phyloP scores from a whole-genome alignment of 2,329 filamentous ascomycete species.

The Fusarium fracticaudum region DNA sequence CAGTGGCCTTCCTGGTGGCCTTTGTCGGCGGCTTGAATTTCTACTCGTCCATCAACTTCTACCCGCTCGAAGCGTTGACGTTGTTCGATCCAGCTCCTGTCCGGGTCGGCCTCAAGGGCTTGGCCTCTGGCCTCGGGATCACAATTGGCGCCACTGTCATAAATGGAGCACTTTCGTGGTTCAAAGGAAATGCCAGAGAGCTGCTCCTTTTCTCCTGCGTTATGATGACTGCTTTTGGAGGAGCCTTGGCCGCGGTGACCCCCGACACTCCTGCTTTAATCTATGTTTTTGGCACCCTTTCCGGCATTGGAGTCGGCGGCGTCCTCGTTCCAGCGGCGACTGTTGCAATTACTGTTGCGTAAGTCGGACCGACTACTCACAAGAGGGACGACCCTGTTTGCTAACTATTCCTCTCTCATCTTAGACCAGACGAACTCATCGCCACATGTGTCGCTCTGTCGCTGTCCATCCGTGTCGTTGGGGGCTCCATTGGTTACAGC shows the following conservation, averaged over 20 bases:
- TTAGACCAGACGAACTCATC: not conserved
- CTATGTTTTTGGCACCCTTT: not conserved
- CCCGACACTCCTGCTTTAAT: not conserved
- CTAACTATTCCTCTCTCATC: not conserved
- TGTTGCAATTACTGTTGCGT: not conserved
- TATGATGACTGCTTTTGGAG: not conserved
- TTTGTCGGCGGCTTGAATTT: not conserved
- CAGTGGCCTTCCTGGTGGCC: not conserved
- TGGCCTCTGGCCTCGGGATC: not conserved
- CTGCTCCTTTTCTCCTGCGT: not conserved
- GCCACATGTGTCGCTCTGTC: not conserved
- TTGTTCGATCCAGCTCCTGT: not conserved
- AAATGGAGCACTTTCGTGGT: not conserved
- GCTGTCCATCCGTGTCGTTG: not conserved
- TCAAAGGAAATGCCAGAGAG: not conserved
- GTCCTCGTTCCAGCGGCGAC: not conserved
- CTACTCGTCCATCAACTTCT: not conserved
- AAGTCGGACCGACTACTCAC: not conserved
- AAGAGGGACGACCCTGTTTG: not conserved
- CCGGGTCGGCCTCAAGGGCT: not conserved
- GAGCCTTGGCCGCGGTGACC: not conserved
- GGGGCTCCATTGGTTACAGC: not conserved
- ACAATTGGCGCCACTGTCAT: not conserved
- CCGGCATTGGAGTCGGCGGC: not conserved
- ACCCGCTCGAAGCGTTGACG: not conserved